phyloP scores from a whole-genome alignment of 1,139 yeast species.

The Nadsonia commutata region DNA sequence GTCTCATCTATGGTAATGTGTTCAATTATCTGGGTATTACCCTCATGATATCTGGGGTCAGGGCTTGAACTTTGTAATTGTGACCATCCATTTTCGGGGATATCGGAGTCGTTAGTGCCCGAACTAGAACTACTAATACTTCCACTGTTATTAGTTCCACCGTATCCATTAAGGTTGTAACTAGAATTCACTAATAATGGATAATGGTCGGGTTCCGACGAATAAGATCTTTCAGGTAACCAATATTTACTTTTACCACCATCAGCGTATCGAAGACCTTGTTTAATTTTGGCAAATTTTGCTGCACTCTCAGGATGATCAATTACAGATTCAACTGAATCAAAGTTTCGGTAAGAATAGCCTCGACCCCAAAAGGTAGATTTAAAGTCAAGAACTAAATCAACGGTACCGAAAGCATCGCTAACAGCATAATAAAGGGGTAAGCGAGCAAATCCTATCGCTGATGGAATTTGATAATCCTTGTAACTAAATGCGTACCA shows the following conservation, averaged over 20 bases:
- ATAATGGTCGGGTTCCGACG: conserved; percentile 1
- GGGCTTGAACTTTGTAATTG: conserved; percentile 1
- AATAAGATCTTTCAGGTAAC: conserved; percentile 34
- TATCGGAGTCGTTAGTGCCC: background rate
- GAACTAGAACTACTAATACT: background rate
- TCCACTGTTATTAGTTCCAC: background rate
- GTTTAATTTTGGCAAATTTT: conserved; percentile 56
- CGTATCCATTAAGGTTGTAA: conserved; percentile 2
- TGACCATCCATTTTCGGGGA: background rate
- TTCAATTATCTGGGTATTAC: conserved; percentile 8
- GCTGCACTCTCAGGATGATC: conserved; percentile 57
- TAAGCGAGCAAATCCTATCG: conserved; percentile 33
- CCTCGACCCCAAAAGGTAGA: conserved; percentile 60
- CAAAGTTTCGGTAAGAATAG: conserved; percentile 74
- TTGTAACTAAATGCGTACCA: conserved; percentile 70
- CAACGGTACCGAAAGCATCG: conserved; percentile 66
- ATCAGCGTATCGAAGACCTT: conserved; percentile 68
- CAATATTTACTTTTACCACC: conserved; percentile 78
- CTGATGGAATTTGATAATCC: conserved; percentile 39
- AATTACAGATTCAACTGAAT: conserved; percentile 56
- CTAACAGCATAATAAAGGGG: conserved; percentile 46
- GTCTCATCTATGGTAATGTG: conserved; percentile 20
- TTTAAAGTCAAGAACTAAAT: conserved; percentile 62
- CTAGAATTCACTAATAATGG: background rate
- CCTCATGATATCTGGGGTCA: conserved; percentile 1